phyloP scores from a whole-genome alignment of 2,329 filamentous ascomycete genomes.

The Blumeriella jaapii region DNA sequence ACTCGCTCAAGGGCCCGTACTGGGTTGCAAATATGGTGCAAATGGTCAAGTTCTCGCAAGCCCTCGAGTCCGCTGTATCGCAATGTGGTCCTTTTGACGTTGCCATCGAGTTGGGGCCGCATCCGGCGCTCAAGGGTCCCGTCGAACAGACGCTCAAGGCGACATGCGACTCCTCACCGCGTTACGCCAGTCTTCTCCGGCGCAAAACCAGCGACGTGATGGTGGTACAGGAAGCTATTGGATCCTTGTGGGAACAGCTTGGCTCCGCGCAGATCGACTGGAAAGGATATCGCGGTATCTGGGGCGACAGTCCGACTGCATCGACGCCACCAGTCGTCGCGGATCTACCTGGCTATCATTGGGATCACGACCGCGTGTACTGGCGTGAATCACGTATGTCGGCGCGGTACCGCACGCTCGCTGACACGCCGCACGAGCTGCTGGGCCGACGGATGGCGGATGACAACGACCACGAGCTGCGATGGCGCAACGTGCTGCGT shows the following conservation, averaged over 20 bases:
- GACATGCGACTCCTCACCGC: not conserved
- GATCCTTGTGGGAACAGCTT: not conserved
- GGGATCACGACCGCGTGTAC: slow-evolving; percentile 5
- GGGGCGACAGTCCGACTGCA: not conserved
- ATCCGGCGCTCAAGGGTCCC: slow-evolving; percentile 16
- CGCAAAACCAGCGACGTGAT: slow-evolving; percentile 4
- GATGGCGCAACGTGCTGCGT: slow-evolving; percentile 11
- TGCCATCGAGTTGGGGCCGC: slow-evolving; percentile 18
- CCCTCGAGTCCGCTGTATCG: slow-evolving; percentile 21
- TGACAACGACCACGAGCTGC: slow-evolving; percentile 1
- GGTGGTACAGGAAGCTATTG: not conserved
- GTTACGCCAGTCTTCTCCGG: slow-evolving; percentile 9
- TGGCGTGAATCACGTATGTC: slow-evolving; percentile 13
- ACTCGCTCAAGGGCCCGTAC: not conserved
- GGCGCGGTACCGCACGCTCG: slow-evolving; percentile 1
- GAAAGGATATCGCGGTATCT: not conserved
- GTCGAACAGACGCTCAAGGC: slow-evolving; percentile 7
- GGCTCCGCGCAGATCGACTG: not conserved
- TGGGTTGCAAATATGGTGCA: slow-evolving; percentile 5
- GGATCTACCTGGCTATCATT: slow-evolving; percentile 7
- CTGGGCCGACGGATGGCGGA: slow-evolving; percentile 6
- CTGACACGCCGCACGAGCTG: slow-evolving; percentile 7
- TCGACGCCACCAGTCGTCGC: not conserved
- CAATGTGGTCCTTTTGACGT: slow-evolving; percentile 5
- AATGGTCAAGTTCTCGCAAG: slow-evolving; percentile 33